These are phyloP conservation scores for Trichoderma reesei DNA, from an alignment of 495 filamentous ascomycete genomes.

Conservation along the genomic window DNA sequence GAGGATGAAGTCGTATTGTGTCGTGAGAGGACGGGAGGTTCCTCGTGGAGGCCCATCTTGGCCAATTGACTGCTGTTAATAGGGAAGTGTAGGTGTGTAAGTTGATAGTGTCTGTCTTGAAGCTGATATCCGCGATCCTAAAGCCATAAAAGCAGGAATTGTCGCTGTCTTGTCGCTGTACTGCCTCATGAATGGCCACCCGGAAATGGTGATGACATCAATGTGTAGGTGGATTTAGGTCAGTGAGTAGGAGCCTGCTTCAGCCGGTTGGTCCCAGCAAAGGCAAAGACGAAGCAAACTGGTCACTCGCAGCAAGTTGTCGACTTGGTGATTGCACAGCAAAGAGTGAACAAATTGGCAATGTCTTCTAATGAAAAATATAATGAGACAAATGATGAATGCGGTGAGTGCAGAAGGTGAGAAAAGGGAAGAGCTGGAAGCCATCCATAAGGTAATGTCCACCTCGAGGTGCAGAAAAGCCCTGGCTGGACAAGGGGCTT, in stretches of 20 bases:
- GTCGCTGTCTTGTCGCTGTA: not conserved
- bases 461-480: not conserved
- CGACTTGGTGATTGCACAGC: not conserved
- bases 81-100: no score
- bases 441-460: no score
- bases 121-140: no score
- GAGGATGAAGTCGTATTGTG: not conserved
- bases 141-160: not conserved
- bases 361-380: not conserved
- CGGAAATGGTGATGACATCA: not conserved
- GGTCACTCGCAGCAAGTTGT: no score
- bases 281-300: no score
- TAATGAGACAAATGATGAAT: constrained; percentile 1
- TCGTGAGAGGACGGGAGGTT: not conserved
- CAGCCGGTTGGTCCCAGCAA: no score
- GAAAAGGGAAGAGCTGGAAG: not conserved
- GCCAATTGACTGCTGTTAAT: not conserved
- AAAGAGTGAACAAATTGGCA: not conserved
- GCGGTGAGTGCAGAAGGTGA: not conserved
- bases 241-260: not conserved
- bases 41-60: not conserved
- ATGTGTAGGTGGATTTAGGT: not conserved
- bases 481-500: not conserved
- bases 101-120: no score
- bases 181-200: not conserved